Base-by-base conservation (phyloP, 2,329 filamentous ascomycete genomes). In the Penicillium frequentans region DNA sequence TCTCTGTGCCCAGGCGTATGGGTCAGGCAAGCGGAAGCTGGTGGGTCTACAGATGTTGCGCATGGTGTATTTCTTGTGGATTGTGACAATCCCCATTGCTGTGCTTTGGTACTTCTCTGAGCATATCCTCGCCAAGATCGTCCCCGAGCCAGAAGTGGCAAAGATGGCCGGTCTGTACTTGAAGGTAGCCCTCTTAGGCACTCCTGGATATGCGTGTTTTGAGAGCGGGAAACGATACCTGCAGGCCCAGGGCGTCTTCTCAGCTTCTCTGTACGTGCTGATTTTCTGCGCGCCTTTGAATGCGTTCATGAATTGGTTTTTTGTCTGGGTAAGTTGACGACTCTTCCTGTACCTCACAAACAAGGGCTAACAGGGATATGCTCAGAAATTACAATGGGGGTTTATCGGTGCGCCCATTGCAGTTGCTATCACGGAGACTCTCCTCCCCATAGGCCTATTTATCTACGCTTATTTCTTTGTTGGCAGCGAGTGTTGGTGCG, bases 1-100 rank as follows among this genome's bases (percentile, higher is more conserved):
- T 0, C 85, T 98, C 2, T 97, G 93, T 73, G 86, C 93, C 0
- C 93, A 98, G 74, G 93, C 95, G 0, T 98, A 96, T 70, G 93
- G 95, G 2, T 96, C 90, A 0, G 93, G 93, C 0, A 90, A 89
- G 71, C 96, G 90, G 70, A 90, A 93, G 64, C 84, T 98, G 5
- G 93, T 98, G 57, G 93, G 90, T 1, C 73, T 95, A 54, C 90
- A 95, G 67, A 82, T 91, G 61, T 90, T 95, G 75, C 83, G 90
- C 55, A 93, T 93, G 90, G 80, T 90, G 1, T 89, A 82, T 69
- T 93, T 95, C 69, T 81, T 95, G 3, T 87, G 89, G 79, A 72
- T 82, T 3, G 82, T 92, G 62, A 89, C 86, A 1, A 80, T 91
- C 19, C 90, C 90, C 1, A 90, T 95, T 63, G 84, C 82, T 4